phyloP scores from a whole-genome alignment of 2,329 filamentous ascomycete species.

The Trichoderma sp. region DNA sequence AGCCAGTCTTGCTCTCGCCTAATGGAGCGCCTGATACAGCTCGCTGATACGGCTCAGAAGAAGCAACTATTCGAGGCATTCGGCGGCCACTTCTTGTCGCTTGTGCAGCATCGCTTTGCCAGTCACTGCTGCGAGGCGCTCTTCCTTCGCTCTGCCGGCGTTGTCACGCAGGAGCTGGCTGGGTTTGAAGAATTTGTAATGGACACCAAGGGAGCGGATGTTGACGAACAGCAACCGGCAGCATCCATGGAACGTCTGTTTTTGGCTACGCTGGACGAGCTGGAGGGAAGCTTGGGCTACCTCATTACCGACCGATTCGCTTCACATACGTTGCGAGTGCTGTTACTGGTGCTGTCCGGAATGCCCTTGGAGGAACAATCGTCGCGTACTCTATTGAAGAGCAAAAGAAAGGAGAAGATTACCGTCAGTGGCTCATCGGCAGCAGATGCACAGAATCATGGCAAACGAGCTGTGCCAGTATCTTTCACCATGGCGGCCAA shows the following conservation, averaged over 20 bases:
- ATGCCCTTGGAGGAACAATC: slow-evolving; percentile 72
- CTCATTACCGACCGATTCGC: slow-evolving; percentile 87
- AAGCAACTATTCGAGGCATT: slow-evolving; percentile 87
- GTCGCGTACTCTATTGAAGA: slow-evolving; percentile 77
- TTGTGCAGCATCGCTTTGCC: slow-evolving; percentile 94
- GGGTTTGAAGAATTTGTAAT: slow-evolving; percentile 44
- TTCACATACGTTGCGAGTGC: slow-evolving; percentile 84
- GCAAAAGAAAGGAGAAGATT: slow-evolving; percentile 89
- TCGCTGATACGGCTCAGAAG: slow-evolving; percentile 78
- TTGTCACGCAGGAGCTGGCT: slow-evolving; percentile 74
- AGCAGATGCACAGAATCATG: slow-evolving; percentile 50
- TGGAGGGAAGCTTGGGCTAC: slow-evolving; percentile 82
- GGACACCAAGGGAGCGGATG: slow-evolving; percentile 49
- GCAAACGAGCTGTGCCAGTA: slow-evolving; percentile 67
- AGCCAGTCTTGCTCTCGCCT: slow-evolving; percentile 94
- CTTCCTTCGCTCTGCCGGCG: slow-evolving; percentile 79
- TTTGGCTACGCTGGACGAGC: slow-evolving; percentile 78
- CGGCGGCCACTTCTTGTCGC: slow-evolving; percentile 80
- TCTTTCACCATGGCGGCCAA: slow-evolving; percentile 77
- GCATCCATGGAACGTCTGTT: slow-evolving; percentile 83
- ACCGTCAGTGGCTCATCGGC: slow-evolving; percentile 60
- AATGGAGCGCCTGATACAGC: slow-evolving; percentile 86
- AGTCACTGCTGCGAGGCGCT: slow-evolving; percentile 96
- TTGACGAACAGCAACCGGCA: slow-evolving; percentile 50
- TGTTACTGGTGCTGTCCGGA: slow-evolving; percentile 84